Evolutionary conservation across 495 filamentous ascomycete species (phyloP), one percentile per base, ranked within the genome.

Genomic region (Hypoxylon intermedium): DNA sequence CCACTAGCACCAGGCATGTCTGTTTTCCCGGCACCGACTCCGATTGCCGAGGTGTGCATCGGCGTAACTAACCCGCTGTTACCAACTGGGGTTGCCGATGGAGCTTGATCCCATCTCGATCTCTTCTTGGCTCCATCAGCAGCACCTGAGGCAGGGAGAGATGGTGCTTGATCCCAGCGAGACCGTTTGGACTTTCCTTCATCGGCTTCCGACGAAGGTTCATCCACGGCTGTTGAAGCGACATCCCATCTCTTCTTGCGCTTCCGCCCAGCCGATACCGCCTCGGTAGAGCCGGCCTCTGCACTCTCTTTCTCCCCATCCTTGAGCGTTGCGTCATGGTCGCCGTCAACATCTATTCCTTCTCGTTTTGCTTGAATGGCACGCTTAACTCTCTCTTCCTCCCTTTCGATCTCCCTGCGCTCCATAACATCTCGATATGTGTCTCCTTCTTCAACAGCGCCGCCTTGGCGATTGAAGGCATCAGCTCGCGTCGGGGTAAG

Each of bases 191-290:
- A 89, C 40, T 83, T 72, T 1, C 79, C 60, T 49, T 87, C 84
- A 4, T 75, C 70, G 16, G 82, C 71, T 33, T 78, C 72, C 34
- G 82, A 69, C 11, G 79, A 73, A 13, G 79, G 72, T 31, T 77
- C 75, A 18, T 75, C 74, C 9, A 78, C 72, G 18, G 80, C 79
- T 2, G 81, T 77, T 23, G 84, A 74, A 11, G 79, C 76, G 15
- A 92, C 83, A 78, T 96, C 93, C 94, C 94, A 98, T 69, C 94
- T 82, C 78, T 94, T 92, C 80, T 96, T 97, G 62, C 91, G 85
- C 81, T 93, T 96, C 49, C 87, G 82, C 2, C 87, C 87, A 16
- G 82, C 73, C 1, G 81, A 72, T 9, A 82, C 87, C 13, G 81
- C 77, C 46, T 85, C 89, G 19, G 88, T 85, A 12, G 87, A 83